These are phyloP conservation scores for Salvia miltiorrhiza DNA, from an alignment of 257 asterid species.

Conservation along the genomic window DNA sequence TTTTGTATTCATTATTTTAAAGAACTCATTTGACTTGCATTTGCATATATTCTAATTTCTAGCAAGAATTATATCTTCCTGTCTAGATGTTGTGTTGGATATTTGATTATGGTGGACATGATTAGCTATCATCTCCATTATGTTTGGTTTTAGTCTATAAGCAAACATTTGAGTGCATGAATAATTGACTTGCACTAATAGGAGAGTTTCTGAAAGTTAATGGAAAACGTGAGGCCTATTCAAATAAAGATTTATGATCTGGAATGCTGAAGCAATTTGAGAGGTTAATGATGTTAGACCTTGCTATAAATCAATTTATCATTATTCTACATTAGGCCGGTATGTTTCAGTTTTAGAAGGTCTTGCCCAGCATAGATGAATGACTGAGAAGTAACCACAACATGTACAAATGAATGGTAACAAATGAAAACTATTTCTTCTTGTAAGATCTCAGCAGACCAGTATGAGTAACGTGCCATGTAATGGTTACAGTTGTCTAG, in stretches of 20 bases:
- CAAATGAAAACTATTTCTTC: neutral
- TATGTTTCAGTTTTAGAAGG: neutral
- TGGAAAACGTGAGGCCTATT: neutral
- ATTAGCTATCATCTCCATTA: neutral
- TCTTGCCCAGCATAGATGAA: too few relatives aligned
- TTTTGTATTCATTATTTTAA: neutral
- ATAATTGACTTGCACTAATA: neutral
- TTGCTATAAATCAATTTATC: neutral
- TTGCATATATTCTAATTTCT: neutral
- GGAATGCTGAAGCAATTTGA: neutral
- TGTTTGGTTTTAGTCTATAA: neutral
- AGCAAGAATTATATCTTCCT: neutral
- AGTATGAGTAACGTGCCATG: slow-evolving; percentile 1
- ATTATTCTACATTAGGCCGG: neutral
- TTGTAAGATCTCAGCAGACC: neutral
- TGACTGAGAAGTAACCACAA: too few relatives aligned
- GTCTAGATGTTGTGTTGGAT: neutral
- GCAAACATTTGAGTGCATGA: neutral
- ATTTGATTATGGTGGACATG: neutral
- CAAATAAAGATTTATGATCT: neutral
- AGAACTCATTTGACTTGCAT: neutral
- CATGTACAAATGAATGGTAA: neutral
- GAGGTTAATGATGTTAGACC: neutral
- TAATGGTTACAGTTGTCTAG: neutral
- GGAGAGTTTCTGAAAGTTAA: neutral